Evolutionary conservation across 345 rosid species (phyloP).

Genomic region (Euphorbia peplus): DNA sequence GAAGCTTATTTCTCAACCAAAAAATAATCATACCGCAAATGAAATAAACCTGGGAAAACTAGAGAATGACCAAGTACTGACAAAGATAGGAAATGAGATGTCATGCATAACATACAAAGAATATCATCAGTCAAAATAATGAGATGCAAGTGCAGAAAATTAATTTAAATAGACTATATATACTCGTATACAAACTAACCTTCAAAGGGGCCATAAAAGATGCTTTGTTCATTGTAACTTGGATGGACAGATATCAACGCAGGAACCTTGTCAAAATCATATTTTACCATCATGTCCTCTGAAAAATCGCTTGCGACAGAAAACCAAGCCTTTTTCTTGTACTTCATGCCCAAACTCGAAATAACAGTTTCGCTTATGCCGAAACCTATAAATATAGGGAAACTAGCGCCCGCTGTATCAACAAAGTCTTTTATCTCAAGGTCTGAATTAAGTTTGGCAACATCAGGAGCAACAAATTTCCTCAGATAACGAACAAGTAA

Average conservation of each 20-base stretch:
- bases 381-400: constrained; percentile 80
- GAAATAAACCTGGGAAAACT: neutral
- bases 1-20: neutral
- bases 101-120: neutral
- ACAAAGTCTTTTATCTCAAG: constrained; percentile 56
- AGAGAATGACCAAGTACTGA: neutral
- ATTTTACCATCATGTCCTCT: constrained; percentile 61
- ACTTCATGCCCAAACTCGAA: constrained; percentile 51
- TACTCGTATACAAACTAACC: constrained; percentile 39
- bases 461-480: constrained; percentile 93
- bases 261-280: constrained; percentile 81
- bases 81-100: neutral
- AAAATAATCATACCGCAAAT: neutral
- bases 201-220: constrained; percentile 92
- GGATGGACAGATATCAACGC: constrained; percentile 70
- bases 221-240: constrained; percentile 50
- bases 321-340: constrained; percentile 96
- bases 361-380: constrained; percentile 58
- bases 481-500: constrained; percentile 72
- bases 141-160: neutral
- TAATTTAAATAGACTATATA: neutral
- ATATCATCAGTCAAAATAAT: neutral
- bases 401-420: constrained; percentile 62
- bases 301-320: constrained; percentile 75
- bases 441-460: constrained; percentile 66